Evolutionary conservation across 768 basidiomycete species (phyloP).

Genomic region (Naganishia vishniacii): DNA sequence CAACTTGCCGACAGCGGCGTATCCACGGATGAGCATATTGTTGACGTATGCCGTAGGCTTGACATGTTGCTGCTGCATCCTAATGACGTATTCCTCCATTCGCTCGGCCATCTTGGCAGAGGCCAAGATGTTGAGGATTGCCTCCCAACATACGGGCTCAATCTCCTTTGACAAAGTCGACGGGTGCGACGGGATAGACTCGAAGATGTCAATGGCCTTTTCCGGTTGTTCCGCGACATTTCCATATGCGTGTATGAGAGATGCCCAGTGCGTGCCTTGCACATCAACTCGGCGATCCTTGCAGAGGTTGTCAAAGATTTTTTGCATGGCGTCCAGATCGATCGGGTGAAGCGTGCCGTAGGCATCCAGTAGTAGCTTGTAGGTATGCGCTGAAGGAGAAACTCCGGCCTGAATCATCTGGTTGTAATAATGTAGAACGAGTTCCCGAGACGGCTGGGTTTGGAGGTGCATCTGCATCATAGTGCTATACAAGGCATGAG

Average conservation of each 20-base stretch:
- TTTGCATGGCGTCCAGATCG: constrained; percentile 66
- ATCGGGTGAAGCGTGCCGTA: constrained; percentile 81
- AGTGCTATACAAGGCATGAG: constrained; percentile 36
- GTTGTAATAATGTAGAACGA: constrained; percentile 69
- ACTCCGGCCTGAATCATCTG: constrained; percentile 61
- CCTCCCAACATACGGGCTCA: constrained; percentile 83
- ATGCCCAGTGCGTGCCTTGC: constrained; percentile 68
- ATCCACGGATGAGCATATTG: constrained; percentile 73
- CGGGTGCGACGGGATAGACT: constrained; percentile 61
- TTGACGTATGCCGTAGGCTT: constrained; percentile 94
- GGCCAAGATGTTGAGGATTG: constrained; percentile 78
- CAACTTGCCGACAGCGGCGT: constrained; percentile 64
- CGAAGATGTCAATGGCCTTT: constrained; percentile 69
- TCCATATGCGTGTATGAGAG: constrained; percentile 83
- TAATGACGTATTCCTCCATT: constrained; percentile 61
- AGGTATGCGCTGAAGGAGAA: constrained; percentile 79
- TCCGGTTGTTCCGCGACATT: constrained; percentile 70
- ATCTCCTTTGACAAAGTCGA: constrained; percentile 51
- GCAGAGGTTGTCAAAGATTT: constrained; percentile 61
- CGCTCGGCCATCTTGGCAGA: constrained; percentile 72
- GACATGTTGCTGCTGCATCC: constrained; percentile 61
- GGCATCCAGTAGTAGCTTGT: constrained; percentile 88
- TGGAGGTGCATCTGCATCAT: constrained; percentile 96
- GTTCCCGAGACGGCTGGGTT: constrained; percentile 77
- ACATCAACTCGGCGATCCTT: constrained; percentile 53